Percentiles rank a stretch among this genome's conserved stretches.
These are phyloP conservation scores for Magnusiomyces paraingens DNA, from an alignment of 1,139 yeast genomes.

Conservation along the genomic window DNA sequence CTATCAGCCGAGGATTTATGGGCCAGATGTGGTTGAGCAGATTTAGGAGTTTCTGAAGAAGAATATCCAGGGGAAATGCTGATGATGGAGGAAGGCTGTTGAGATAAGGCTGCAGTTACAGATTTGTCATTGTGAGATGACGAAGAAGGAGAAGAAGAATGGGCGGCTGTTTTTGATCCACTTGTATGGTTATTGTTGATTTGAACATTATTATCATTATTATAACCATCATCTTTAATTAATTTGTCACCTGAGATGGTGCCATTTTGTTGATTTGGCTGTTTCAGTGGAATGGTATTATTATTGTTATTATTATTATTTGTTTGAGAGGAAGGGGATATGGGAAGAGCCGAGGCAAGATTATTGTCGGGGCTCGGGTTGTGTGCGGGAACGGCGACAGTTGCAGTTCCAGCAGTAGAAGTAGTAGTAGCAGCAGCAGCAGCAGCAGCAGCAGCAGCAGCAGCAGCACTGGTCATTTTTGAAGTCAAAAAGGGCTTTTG, in stretches of 20 bases:
- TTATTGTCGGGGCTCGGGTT: neutral
- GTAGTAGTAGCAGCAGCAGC: neutral
- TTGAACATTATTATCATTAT: too few species aligned
- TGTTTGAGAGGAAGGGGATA: too few species aligned
- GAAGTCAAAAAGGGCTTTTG: too few species aligned
- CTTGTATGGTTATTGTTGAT: neutral
- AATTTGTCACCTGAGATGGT: too few species aligned
- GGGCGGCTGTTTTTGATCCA: neutral
- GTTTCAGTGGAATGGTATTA: too few species aligned
- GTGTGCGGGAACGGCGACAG: neutral
- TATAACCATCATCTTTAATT: too few species aligned
- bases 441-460: neutral
- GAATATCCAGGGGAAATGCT: neutral
- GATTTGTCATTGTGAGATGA: too few species aligned
- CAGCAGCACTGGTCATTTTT: neutral
- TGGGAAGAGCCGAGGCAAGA: neutral
- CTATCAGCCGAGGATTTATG: neutral
- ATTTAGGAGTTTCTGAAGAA: neutral
- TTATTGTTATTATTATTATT: too few species aligned
- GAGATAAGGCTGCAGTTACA: too few species aligned
- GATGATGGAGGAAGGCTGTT: too few species aligned
- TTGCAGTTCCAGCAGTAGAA: neutral
- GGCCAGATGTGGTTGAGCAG: neutral
- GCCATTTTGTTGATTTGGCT: too few species aligned
- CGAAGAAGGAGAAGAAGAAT: too few species aligned